A percentile compares a stretch with the other conserved stretches of the same genome.
These are phyloP conservation scores for Fusarium pseudoanthophilum DNA, from an alignment of 2,329 filamentous ascomycete genomes.

Conservation along the genomic window DNA sequence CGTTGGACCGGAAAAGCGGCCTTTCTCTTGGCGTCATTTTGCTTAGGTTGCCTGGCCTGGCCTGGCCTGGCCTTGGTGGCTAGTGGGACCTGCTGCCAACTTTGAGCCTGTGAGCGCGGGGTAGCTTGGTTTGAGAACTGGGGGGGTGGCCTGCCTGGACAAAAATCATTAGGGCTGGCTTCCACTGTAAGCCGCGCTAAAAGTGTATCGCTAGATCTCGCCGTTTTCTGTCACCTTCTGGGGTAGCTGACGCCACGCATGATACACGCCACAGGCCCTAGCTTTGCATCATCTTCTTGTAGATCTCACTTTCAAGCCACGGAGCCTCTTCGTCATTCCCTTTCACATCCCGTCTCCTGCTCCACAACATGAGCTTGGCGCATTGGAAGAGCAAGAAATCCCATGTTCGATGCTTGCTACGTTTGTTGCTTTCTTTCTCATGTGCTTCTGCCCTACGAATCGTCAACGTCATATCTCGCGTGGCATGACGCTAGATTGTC, in stretches of 20 bases:
- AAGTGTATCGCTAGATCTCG: neutral
- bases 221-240: conserved; percentile 9
- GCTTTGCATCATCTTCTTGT: conserved; percentile 6
- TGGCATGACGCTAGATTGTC: conserved; percentile 40
- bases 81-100: conserved; percentile 26
- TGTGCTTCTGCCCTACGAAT: conserved; percentile 29
- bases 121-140: conserved; percentile 18
- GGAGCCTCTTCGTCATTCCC: conserved; percentile 38
- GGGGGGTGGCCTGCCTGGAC: conserved; percentile 3
- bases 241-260: conserved; percentile 35
- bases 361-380: conserved; percentile 40
- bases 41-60: neutral
- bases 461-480: conserved; percentile 41
- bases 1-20: conserved; percentile 17
- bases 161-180: conserved; percentile 4
- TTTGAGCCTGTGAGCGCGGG: conserved; percentile 29
- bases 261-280: conserved; percentile 30
- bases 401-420: conserved; percentile 5
- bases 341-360: conserved; percentile 12
- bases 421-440: neutral
- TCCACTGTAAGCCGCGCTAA: neutral
- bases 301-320: conserved; percentile 24
- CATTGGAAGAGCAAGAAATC: conserved; percentile 22
- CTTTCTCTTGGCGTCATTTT: conserved; percentile 31
- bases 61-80: conserved; percentile 1